Evolutionary conservation across 495 filamentous ascomycete species (phyloP).

Genomic region (Tuber borchii): DNA sequence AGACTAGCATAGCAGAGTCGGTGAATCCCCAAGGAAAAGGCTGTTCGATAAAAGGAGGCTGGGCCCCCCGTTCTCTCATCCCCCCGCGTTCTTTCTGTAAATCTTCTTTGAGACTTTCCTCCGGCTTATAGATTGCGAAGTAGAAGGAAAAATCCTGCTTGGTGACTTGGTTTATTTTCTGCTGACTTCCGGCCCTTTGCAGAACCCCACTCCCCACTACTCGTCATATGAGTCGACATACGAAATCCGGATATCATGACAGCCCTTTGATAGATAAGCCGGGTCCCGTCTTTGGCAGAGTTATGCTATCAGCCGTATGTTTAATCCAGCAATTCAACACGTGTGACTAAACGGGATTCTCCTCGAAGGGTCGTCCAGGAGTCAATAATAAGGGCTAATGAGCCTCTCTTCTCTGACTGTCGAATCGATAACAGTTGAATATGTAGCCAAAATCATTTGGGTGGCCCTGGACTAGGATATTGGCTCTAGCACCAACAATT

Average conservation of each 20-base stretch:
- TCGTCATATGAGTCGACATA: neutral
- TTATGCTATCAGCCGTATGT: neutral
- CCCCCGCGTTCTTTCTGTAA: neutral
- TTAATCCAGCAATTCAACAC: neutral
- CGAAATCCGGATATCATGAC: neutral
- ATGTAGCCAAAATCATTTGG: neutral
- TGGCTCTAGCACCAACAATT: neutral
- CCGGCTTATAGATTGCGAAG: neutral
- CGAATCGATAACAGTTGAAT: neutral
- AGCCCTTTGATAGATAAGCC: neutral
- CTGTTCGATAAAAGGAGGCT: conserved; percentile 35
- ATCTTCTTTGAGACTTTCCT: neutral
- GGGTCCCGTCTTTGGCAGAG: neutral
- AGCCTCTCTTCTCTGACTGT: neutral
- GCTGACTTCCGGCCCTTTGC: neutral
- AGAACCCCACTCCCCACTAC: neutral
- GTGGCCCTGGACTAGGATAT: neutral
- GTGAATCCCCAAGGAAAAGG: conserved; percentile 24
- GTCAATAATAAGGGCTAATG: neutral
- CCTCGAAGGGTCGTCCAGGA: neutral
- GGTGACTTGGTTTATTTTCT: neutral
- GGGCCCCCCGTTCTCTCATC: conserved; percentile 17
- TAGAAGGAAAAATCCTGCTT: neutral
- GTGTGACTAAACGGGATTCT: neutral
- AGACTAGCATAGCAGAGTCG: conserved; percentile 15